Base-by-base conservation (phyloP, 352 stramenopile species). In the Phytophthora capsici region DNA sequence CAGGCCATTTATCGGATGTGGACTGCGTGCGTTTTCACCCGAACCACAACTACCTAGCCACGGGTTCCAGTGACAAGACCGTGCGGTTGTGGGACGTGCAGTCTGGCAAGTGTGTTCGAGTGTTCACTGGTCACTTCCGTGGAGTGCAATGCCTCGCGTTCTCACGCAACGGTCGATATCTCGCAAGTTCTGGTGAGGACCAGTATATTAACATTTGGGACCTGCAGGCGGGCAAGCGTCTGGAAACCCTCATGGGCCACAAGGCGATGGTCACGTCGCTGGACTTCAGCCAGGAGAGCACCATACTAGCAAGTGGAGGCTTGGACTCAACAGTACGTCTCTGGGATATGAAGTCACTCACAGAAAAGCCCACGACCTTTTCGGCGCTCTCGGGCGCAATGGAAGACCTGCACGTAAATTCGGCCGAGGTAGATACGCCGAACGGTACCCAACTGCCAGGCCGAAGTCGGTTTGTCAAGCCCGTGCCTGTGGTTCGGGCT, bases 41-140 rank as follows among this genome's bases (percentile, higher is more conserved):
- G 6, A 99, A 99, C 65, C 93, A 94, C 78, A 97, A 98, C 71
- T 99, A 98, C 61, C 52, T 99, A 23, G 77, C 95, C 14, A 98
- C 95, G 14, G 94, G 90, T 6, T 96, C 88, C 23, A 96, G 94
- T 56, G 96, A 98, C 72, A 98, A 98, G 74, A 98, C 94, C 0
- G 90, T 96, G 50, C 80, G 96, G 30, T 75, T 98, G 10, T 99
- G 94, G 94, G 95, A 99, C 71, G 88, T 98, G 34, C 91, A 98
- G 56, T 94, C 80, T 13, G 95, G 93, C 40, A 87, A 89, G 56
- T 98, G 93, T 73, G 78, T 98, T 3, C 91, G 95, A 34, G 78
- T 98, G 36, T 90, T 98, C 65, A 96, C 87, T 45, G 95, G 94
- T 26, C 95, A 97, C 78, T 89, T 90, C 52, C 72, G 86, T 36